These are phyloP conservation scores for Elaeagnus macrophylla DNA, from an alignment of 306 rosid species.

Conservation along the genomic window DNA sequence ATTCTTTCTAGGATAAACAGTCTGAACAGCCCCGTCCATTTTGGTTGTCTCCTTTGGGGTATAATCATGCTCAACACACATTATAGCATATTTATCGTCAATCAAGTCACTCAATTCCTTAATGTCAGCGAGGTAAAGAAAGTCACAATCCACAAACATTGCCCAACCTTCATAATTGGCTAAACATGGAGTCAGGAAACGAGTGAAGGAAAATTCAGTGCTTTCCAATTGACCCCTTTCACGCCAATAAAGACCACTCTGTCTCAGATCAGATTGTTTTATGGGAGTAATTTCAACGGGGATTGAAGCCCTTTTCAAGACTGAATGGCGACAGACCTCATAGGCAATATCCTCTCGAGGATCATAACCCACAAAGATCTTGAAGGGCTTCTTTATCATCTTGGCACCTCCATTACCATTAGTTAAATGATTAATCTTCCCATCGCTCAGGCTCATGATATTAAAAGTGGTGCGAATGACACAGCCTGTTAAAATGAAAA, in stretches of 20 bases:
- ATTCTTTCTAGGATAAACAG: not conserved
- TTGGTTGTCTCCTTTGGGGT: not conserved
- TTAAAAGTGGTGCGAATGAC: no score
- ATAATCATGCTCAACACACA: conserved; percentile 2
- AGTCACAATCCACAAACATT: not conserved
- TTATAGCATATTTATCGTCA: conserved; percentile 1
- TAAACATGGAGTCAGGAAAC: not conserved
- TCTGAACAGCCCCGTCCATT: conserved; percentile 1
- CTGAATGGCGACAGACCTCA: not conserved
- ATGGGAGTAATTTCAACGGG: not conserved
- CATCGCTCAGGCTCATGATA: no score
- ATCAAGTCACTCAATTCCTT: not conserved
- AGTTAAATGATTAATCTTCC: no score
- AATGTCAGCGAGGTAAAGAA: not conserved
- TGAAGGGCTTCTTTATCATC: not conserved
- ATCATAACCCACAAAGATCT: conserved; percentile 2
- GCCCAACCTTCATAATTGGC: not conserved
- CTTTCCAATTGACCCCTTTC: not conserved
- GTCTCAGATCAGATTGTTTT: not conserved
- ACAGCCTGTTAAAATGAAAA: no score
- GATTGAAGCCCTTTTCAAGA: not conserved
- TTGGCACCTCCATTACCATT: no score
- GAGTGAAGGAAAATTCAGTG: not conserved
- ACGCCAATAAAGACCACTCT: not conserved
- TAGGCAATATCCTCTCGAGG: not conserved